Evolutionary conservation across 2,329 filamentous ascomycete genomes (phyloP).

Genomic region (Paecilomyces sp.): DNA sequence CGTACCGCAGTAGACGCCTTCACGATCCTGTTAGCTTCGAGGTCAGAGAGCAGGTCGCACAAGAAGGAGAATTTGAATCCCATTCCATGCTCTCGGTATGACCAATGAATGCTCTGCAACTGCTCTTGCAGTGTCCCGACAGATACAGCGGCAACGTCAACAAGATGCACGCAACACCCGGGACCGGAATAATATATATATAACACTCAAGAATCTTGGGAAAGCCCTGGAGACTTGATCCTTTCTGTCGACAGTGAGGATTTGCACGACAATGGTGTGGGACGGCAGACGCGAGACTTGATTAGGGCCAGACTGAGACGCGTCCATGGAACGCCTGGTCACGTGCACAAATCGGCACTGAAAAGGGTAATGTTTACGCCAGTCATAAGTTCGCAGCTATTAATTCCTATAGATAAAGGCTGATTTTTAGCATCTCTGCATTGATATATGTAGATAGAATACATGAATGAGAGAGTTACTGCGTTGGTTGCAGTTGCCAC

Average conservation of each 20-base stretch:
- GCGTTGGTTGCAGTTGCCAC: not conserved
- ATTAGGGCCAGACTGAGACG: slow-evolving; percentile 2
- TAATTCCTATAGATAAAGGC: not conserved
- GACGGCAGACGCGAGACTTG: not conserved
- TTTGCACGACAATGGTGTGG: not conserved
- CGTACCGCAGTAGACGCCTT: slow-evolving; percentile 24
- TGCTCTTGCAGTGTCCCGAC: not conserved
- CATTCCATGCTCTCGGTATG: slow-evolving; percentile 19
- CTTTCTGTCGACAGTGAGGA: not conserved
- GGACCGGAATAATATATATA: not conserved
- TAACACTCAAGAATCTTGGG: not conserved
- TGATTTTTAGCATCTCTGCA: not conserved
- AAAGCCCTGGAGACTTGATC: not conserved
- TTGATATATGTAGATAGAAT: not conserved
- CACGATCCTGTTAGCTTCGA: slow-evolving; percentile 46
- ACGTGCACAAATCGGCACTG: slow-evolving; percentile 16
- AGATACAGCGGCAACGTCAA: not conserved
- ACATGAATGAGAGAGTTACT: not conserved
- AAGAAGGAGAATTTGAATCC: slow-evolving; percentile 57
- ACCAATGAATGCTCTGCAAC: not conserved
- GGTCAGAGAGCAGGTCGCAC: slow-evolving; percentile 64
- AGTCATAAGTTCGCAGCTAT: not conserved
- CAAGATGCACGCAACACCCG: not conserved
- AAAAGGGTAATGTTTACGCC: not conserved
- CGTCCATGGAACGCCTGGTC: slow-evolving; percentile 26